These are phyloP conservation scores for Aspergillus homomorphus DNA, from an alignment of 495 filamentous ascomycete genomes.

Conservation along the genomic window DNA sequence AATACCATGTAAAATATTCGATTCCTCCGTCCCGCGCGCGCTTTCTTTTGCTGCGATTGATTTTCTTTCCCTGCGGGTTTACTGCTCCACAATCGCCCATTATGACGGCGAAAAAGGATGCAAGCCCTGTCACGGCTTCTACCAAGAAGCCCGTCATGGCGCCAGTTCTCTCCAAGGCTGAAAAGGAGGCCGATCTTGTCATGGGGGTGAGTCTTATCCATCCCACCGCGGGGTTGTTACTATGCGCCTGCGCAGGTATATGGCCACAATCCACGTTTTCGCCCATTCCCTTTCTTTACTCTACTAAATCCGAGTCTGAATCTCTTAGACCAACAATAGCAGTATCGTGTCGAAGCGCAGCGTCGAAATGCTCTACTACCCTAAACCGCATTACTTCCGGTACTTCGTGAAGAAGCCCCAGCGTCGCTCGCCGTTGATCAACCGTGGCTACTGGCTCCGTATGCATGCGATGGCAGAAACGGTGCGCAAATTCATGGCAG, in stretches of 20 bases:
- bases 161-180: slow-evolving; percentile 28
- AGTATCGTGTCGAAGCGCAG: slow-evolving; percentile 88
- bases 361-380: slow-evolving; percentile 78
- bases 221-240: background rate
- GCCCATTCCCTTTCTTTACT: background rate
- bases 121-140: slow-evolving; percentile 12
- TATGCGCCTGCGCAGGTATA: background rate
- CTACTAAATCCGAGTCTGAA: background rate
- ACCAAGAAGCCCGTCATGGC: slow-evolving; percentile 19
- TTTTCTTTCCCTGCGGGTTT: background rate
- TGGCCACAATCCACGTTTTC: background rate
- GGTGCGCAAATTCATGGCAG: slow-evolving; percentile 66
- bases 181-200: slow-evolving; percentile 60
- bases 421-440: slow-evolving; percentile 77
- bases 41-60: background rate
- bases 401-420: slow-evolving; percentile 83
- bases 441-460: slow-evolving; percentile 82
- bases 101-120: slow-evolving; percentile 1
- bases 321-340: slow-evolving; percentile 74
- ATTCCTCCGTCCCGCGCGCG: background rate
- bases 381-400: slow-evolving; percentile 76
- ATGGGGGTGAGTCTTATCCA: slow-evolving; percentile 57
- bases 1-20: background rate
- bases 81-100: background rate
- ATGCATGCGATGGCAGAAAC: slow-evolving; percentile 75